Base-by-base conservation (phyloP, 192 early-diverging fungal species). In the Coemansia sp. region DNA sequence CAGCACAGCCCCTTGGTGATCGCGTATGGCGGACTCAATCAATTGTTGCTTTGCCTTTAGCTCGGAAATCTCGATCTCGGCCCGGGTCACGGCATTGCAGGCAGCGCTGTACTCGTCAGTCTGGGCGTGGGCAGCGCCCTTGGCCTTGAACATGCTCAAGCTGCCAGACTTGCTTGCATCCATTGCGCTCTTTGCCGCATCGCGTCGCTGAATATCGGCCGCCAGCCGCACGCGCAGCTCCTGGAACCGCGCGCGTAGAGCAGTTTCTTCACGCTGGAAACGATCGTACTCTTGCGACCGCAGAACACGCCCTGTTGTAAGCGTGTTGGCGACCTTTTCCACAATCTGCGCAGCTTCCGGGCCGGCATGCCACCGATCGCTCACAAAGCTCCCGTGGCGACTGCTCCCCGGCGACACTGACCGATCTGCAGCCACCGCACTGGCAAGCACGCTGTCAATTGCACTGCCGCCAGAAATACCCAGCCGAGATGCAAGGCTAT, bases 1-100 rank as follows among this genome's bases (percentile, higher is more conserved):
- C 2, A 79, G 71, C 41, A 73, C 71, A 6, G 67, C 70, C 10
- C 60, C 50, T 47, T 79, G 76, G 48, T 79, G 76, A n/a, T 61
- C 76, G 49, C 55, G 76, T 24, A 79, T 44, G 7, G 64, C 64
- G 9, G 56, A 24, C 32, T 79, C 76, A 12, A 69, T 31, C 7
- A 61, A 44, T 10, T 58, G 67, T 24, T 70, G 71, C 58, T 73
- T 73, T 41, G 67, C 50, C 7, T 63, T 50, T 16, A 64, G 64
- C 57, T 66, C 68, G 14, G 68, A 25, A 5, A 79, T 47, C 2
- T 79, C 71, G 2, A 56, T 26, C 57, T 79, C 76, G 10, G 60
- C 54, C 61, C 70, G 71, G 56, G 54, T 58, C 14, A 70, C 76
- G 19, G 58, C 50, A n/a, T 58, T 54, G 51, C 58, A 47, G 16